phyloP scores from a whole-genome alignment of 2,329 filamentous ascomycete species.

The Colletotrichum sp. region DNA sequence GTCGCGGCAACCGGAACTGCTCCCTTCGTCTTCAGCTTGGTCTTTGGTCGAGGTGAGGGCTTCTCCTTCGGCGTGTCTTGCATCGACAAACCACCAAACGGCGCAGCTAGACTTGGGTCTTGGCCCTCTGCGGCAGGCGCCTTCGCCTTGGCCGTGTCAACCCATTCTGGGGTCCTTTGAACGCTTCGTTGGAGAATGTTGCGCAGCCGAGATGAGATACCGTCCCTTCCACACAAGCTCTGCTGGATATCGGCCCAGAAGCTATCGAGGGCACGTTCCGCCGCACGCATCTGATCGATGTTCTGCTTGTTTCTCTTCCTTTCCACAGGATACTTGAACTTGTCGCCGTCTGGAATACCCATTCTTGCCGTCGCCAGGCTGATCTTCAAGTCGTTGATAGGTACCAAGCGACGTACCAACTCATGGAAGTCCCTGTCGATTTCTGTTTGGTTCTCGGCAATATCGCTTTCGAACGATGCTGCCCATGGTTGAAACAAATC shows the following conservation, averaged over 20 bases:
- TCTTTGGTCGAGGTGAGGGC: neutral
- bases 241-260: slow-evolving; percentile 44
- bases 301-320: slow-evolving; percentile 52
- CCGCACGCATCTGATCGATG: slow-evolving; percentile 44
- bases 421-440: slow-evolving; percentile 31
- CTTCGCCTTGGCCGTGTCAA: neutral
- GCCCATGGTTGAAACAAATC: slow-evolving; percentile 55
- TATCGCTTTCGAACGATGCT: slow-evolving; percentile 36
- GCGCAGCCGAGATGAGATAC: slow-evolving; percentile 23
- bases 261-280: slow-evolving; percentile 51
- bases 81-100: neutral
- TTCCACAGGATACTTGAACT: slow-evolving; percentile 47
- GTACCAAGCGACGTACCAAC: slow-evolving; percentile 15
- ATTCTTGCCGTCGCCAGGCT: slow-evolving; percentile 19
- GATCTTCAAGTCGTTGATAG: slow-evolving; percentile 23
- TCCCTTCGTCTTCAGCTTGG: neutral
- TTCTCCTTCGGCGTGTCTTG: neutral
- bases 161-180: slow-evolving; percentile 26
- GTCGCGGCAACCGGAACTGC: neutral
- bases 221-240: neutral
- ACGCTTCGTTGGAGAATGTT: slow-evolving; percentile 24
- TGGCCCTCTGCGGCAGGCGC: neutral
- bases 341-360: slow-evolving; percentile 37
- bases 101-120: neutral
- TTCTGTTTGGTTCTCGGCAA: slow-evolving; percentile 24